Conservation (phyloP, 495 filamentous ascomycete species). For the Astrocystis sublimbata region DNA sequence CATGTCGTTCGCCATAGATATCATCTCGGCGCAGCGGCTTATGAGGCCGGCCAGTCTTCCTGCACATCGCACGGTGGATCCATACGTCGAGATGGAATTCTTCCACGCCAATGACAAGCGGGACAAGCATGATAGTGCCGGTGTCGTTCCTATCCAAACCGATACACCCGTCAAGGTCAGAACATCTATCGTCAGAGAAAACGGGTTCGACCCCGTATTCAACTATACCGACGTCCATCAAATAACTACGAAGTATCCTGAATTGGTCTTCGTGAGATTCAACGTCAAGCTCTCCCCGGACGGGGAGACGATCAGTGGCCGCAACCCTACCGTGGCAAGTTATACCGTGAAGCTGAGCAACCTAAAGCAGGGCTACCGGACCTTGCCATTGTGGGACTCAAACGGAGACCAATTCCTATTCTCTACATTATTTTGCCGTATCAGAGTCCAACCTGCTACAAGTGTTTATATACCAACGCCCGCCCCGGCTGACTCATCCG, state of each 20-base stretch:
- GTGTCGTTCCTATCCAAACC: constrained; percentile 55
- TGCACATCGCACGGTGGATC: constrained; percentile 75
- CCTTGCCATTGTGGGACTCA: constrained; percentile 86
- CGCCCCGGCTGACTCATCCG: constrained; percentile 37
- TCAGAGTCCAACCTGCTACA: constrained; percentile 63
- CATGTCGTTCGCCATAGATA: constrained; percentile 78
- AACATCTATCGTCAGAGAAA: constrained; percentile 75
- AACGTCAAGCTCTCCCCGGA: constrained; percentile 82
- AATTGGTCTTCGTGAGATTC: constrained; percentile 90
- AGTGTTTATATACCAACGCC: constrained; percentile 53
- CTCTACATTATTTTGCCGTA: constrained; percentile 89
- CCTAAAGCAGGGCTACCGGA: constrained; percentile 92
- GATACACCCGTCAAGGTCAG: constrained; percentile 67
- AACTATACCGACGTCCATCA: constrained; percentile 69
- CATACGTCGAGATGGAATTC: constrained; percentile 92
- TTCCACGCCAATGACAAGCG: constrained; percentile 88
- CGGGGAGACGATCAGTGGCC: constrained; percentile 57
- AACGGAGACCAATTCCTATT: constrained; percentile 90
- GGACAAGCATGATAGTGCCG: constrained; percentile 51
- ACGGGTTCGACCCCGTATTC: constrained; percentile 90
- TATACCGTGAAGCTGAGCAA: constrained; percentile 91
- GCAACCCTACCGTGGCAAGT: constrained; percentile 69
- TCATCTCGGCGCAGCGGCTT: constrained; percentile 92
- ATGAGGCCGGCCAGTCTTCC: constrained; percentile 74
- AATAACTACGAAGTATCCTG: constrained; percentile 85